Base-by-base conservation (phyloP, 2,329 filamentous ascomycete genomes). In the Xylariaceae sp. region DNA sequence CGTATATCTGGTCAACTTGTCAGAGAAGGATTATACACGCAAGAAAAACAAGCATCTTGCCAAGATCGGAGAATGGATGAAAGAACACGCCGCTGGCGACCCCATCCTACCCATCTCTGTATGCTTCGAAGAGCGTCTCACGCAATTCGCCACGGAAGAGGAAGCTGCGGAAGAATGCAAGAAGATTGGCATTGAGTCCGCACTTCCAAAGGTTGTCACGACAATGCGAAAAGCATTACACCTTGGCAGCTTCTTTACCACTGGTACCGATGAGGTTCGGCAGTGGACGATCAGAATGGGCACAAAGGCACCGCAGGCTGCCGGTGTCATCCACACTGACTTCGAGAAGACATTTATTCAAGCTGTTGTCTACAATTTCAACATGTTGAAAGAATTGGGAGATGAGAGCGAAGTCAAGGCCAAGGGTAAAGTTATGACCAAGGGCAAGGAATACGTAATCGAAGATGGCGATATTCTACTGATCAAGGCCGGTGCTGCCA, bases 321-420 rank as follows among this genome's bases (percentile, higher is more conserved):
- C 93, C 29, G 93, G 93, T 76, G 93, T 98, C 49, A 98, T 98
- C 55, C 93, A 98, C 71, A 88, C 85, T 53, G 93, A 98, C 65
- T 97, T 98, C 54, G 93, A 98, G 69, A 98, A 98, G 83, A 98
- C 94, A 0, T 98, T 98, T 64, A 98, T 98, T 58, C 94, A 98
- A 71, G 86, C 78, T 49, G 78, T 98, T 50, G 89, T 96, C 22
- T 97, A 95, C 73, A 97, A 95, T 73, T 98, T 81, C 69, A 74
- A 64, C 19, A 70, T 77, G 2, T 72, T 98, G 40, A 89, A 85
- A 71, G 93, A 97, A 68, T 73, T 87, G 37, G 91, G 91, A 39
- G 89, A 95, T 51, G 93, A 98, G 73, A 74, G 81, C 18, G 80
- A 86, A 53, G 87, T 96, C 53, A 95, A 90, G 76, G 80, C 91